Base-by-base conservation (phyloP, 2,329 filamentous ascomycete genomes). In the Exophiala calicioides region DNA sequence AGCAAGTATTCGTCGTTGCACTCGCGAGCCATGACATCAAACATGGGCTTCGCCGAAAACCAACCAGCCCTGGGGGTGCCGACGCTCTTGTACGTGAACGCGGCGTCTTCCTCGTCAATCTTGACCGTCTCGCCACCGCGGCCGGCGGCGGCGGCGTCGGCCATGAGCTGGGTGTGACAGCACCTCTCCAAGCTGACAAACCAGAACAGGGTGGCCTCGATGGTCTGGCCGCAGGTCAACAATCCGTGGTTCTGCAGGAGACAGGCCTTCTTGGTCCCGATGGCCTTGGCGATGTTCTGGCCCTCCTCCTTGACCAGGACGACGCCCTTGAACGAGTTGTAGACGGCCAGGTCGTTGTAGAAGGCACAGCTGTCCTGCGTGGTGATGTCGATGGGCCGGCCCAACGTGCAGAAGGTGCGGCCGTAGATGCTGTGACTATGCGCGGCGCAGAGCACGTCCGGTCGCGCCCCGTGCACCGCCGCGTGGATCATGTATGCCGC, bases 31-130 rank as follows among this genome's bases (percentile, higher is more conserved):
- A 85, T 78, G 30, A 87, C 67, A 68, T 88, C 84, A 68, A 89
- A 89, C 53, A 84, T 58, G 12, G 85, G 85, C 68, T 82, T 83
- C 4, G 82, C 85, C 58, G 76, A 81, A 61, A 89, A 90, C 74
- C 79, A 88, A 0, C 85, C 85, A 0, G 80, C 82, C 24, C 64
- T 60, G 12, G 77, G 72, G 0, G 72, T 77, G 0, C 86, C 86
- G 3, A 88, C 71, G 0, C 79, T 75, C 65, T 84, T 80, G 58
- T 79, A 82, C 0, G 86, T 89, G 59, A 78, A 86, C 12, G 63
- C 69, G 1, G 86, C 85, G 62, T 90, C 85, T 40, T 81, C 79
- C 1, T 85, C 78, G 6, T 75, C 71, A 57, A 90, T 84, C 65
- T 84, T 83, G 21, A 86, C 69, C 0, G 84, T 86, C 61, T 76